Evolutionary conservation across 495 filamentous ascomycete species (phyloP).

Genomic region (Friedmanniomyces simplex): DNA sequence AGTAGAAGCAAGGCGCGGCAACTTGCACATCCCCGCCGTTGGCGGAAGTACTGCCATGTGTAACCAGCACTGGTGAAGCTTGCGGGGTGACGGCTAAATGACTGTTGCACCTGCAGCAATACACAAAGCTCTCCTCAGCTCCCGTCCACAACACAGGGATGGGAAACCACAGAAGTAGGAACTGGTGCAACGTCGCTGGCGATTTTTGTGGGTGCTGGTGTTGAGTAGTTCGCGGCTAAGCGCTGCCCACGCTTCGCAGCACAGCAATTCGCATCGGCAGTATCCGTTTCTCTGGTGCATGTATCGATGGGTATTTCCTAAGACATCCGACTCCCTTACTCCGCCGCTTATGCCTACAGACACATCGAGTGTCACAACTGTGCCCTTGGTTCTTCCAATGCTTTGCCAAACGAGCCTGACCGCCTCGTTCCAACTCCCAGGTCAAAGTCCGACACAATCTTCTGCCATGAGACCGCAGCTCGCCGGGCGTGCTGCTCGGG

Average conservation of each 20-base stretch:
- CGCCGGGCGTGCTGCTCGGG: conserved; percentile 54
- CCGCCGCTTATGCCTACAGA: not conserved
- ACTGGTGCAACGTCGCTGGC: too few species aligned
- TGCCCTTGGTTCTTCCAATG: not conserved
- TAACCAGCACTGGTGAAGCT: too few species aligned
- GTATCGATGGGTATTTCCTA: too few species aligned
- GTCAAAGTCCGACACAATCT: conserved; percentile 42
- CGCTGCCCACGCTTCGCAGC: too few species aligned
- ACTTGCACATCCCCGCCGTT: not conserved
- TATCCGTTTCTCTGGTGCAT: too few species aligned
- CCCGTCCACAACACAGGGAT: too few species aligned
- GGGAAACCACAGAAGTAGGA: too few species aligned
- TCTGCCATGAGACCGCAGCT: conserved; percentile 54
- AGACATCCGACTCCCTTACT: not conserved
- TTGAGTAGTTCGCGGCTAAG: too few species aligned
- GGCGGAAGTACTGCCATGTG: not conserved
- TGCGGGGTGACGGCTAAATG: not conserved
- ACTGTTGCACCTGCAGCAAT: not conserved
- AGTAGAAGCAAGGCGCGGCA: too few species aligned
- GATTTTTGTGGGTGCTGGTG: too few species aligned
- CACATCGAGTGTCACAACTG: not conserved
- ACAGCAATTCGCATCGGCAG: too few species aligned
- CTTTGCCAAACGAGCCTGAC: not conserved
- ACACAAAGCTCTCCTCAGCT: too few species aligned
- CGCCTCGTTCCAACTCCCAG: conserved; percentile 14